These are phyloP conservation scores for Forsythia suspensa DNA, from an alignment of 257 asterid genomes.

Conservation along the genomic window DNA sequence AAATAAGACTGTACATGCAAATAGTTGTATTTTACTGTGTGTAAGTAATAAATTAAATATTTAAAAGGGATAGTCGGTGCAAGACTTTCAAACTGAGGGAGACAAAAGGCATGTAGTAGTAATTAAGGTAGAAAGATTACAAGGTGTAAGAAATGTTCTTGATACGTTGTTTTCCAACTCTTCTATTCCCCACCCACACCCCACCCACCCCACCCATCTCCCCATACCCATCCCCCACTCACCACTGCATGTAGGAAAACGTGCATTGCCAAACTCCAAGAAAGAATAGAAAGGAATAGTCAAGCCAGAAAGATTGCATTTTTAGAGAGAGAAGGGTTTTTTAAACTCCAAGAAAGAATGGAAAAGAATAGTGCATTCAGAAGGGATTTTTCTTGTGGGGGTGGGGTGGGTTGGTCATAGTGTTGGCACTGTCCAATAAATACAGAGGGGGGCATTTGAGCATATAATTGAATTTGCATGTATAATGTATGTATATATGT, in stretches of 20 bases:
- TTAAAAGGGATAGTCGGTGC: not conserved
- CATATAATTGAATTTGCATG: not conserved
- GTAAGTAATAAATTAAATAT: not conserved
- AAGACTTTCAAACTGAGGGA: constrained; percentile 29
- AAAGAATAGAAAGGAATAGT: constrained; percentile 41
- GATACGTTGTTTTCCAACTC: constrained; percentile 45
- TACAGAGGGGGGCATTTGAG: constrained; percentile 21
- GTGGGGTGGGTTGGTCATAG: constrained; percentile 31
- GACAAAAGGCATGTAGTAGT: constrained; percentile 58
- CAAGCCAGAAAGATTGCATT: constrained; percentile 32
- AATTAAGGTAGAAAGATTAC: constrained; percentile 35
- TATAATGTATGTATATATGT: not conserved
- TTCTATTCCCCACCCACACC: not conserved
- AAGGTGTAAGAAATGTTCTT: constrained; percentile 37
- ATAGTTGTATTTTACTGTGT: not conserved
- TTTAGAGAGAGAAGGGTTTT: not conserved
- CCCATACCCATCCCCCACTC: not conserved
- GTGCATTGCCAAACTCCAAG: constrained; percentile 55
- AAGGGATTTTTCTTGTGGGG: too few relatives aligned
- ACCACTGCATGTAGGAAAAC: constrained; percentile 38
- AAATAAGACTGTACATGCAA: not conserved
- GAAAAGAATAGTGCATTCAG: not conserved
- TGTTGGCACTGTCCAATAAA: constrained; percentile 68
- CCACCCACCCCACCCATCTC: not conserved
- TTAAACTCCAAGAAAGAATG: not conserved